phyloP scores from a whole-genome alignment of 257 asterid species.

The Linderniella brevidens region DNA sequence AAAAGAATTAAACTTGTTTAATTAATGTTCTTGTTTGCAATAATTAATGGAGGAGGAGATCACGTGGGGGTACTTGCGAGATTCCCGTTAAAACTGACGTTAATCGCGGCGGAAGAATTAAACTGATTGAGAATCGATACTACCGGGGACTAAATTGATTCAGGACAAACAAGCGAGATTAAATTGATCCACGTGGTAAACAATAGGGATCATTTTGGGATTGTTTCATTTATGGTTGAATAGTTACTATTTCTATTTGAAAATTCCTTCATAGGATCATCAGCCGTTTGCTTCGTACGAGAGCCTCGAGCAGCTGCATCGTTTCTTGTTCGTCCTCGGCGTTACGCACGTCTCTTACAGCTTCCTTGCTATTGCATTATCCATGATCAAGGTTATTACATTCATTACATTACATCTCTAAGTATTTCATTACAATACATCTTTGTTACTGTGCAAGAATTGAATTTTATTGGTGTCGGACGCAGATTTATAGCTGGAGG shows the following conservation, averaged over 20 bases:
- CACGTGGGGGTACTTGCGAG: no score
- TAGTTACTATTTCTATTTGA: conserved; percentile 5
- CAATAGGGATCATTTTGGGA: no score
- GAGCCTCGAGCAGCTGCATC: conserved; percentile 95
- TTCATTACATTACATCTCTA: conserved; percentile 10
- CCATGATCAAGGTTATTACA: conserved; percentile 61
- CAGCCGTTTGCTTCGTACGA: conserved; percentile 84
- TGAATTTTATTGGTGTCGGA: conserved; percentile 2
- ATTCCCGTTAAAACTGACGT: no score
- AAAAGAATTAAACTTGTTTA: no score
- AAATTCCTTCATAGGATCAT: conserved; percentile 32
- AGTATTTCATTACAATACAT: conserved; percentile 3
- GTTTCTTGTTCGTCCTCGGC: conserved; percentile 75
- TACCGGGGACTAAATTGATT: no score
- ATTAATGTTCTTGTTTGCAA: no score
- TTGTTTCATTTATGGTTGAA: conserved; percentile 2
- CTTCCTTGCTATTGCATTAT: conserved; percentile 60
- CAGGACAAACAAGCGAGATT: no score
- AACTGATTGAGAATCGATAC: no score
- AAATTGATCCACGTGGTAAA: no score
- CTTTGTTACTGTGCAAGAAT: neutral
- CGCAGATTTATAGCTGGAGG: conserved; percentile 86
- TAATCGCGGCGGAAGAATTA: no score
- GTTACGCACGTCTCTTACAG: conserved; percentile 70
- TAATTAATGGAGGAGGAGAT: no score